Conservation (phyloP, 2,329 filamentous ascomycete genomes). For the Monosporascus sp. region DNA sequence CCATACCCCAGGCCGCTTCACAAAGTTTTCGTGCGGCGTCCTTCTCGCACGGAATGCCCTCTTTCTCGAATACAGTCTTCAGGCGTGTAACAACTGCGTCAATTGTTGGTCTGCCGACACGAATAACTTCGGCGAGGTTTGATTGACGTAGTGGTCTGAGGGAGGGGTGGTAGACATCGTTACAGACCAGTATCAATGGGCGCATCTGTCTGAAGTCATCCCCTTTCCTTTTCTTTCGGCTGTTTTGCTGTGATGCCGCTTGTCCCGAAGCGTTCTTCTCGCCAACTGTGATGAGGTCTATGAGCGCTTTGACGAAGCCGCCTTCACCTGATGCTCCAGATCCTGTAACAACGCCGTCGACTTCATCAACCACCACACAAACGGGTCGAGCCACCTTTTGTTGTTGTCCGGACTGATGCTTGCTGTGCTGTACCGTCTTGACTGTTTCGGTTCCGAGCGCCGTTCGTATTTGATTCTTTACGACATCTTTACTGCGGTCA, state of each 20-base stretch:
- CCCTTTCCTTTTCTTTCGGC: slow-evolving; percentile 63
- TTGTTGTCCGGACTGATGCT: slow-evolving; percentile 44
- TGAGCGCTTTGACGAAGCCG: slow-evolving; percentile 90
- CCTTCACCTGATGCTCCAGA: slow-evolving; percentile 76
- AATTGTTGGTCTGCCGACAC: slow-evolving; percentile 81
- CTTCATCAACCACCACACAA: slow-evolving; percentile 93
- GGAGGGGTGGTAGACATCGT: slow-evolving; percentile 91
- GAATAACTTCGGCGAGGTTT: slow-evolving; percentile 79
- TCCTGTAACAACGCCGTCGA: slow-evolving; percentile 86
- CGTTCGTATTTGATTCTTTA: slow-evolving; percentile 85
- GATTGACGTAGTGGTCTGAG: slow-evolving; percentile 83
- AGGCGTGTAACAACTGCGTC: slow-evolving; percentile 80
- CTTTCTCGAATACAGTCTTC: slow-evolving; percentile 79
- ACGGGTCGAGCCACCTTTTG: slow-evolving; percentile 72
- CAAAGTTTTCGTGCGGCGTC: slow-evolving; percentile 84
- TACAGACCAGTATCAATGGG: slow-evolving; percentile 91
- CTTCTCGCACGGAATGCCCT: slow-evolving; percentile 81
- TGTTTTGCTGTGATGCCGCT: slow-evolving; percentile 24
- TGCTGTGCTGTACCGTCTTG: slow-evolving; percentile 62
- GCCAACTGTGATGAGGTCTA: slow-evolving; percentile 82
- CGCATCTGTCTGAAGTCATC: slow-evolving; percentile 84
- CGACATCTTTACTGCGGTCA: slow-evolving; percentile 82
- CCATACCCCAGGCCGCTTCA: slow-evolving; percentile 77
- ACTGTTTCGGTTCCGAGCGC: slow-evolving; percentile 93
- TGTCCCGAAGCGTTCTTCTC: slow-evolving; percentile 63